Conservation (phyloP, 1,139 yeast species). For the Arxiozyma slooffiae region DNA sequence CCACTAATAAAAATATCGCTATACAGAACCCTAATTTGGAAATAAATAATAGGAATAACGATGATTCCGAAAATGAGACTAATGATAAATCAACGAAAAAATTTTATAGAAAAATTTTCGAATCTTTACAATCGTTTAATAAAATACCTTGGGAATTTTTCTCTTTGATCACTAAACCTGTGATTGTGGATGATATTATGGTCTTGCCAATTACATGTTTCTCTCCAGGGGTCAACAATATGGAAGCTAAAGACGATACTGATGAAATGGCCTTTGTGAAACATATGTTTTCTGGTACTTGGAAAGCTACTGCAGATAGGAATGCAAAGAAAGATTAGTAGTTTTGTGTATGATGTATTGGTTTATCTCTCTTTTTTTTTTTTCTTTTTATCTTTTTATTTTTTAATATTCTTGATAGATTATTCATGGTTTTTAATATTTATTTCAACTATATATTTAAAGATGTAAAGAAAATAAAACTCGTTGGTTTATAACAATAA, state of each 20-base stretch:
- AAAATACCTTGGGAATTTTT: slow-evolving; percentile 46
- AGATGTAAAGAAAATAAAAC: too few species aligned
- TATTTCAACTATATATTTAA: too few species aligned
- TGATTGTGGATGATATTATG: slow-evolving; percentile 55
- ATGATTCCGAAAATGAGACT: slow-evolving; percentile 15
- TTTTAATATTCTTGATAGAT: neutral
- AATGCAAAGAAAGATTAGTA: slow-evolving; percentile 2
- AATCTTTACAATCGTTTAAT: slow-evolving; percentile 15
- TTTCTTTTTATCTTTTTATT: too few species aligned
- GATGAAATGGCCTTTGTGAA: slow-evolving; percentile 56
- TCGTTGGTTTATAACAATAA: too few species aligned
- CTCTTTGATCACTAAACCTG: slow-evolving; percentile 52
- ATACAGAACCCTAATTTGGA: slow-evolving; percentile 27
- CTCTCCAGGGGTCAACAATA: slow-evolving; percentile 71
- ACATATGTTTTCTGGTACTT: slow-evolving; percentile 64
- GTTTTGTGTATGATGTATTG: neutral
- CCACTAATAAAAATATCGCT: slow-evolving; percentile 33
- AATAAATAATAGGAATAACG: slow-evolving; percentile 9
- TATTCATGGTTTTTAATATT: too few species aligned
- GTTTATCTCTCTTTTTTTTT: too few species aligned
- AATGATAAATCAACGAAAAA: slow-evolving; percentile 29
- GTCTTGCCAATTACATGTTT: slow-evolving; percentile 66
- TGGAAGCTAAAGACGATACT: slow-evolving; percentile 47
- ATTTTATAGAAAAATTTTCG: slow-evolving; percentile 20
- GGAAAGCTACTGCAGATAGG: slow-evolving; percentile 40